phyloP scores from a whole-genome alignment of 345 rosid species.

The Brassica incana region DNA sequence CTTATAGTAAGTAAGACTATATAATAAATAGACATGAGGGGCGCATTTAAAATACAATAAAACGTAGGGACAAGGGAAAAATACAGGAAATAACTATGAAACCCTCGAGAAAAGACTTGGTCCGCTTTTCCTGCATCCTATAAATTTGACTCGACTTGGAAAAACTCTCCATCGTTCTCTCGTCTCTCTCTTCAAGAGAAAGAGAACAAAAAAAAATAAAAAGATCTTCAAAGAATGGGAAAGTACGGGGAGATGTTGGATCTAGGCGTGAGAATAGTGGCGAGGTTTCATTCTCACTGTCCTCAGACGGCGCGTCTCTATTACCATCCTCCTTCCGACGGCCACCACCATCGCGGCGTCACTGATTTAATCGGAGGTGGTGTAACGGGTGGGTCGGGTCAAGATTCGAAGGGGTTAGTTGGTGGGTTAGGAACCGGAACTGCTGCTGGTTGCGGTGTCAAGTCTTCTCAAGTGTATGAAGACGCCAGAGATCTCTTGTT shows the following conservation, averaged over 20 bases:
- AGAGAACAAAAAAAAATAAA: neutral
- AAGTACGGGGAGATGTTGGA: conserved; percentile 73
- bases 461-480: conserved; percentile 25
- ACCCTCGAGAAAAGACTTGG: conserved; percentile 20
- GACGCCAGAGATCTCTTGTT: conserved; percentile 29
- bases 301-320: conserved; percentile 83
- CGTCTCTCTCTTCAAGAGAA: conserved; percentile 10
- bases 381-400: conserved; percentile 25
- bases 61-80: neutral
- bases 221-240: conserved; percentile 45
- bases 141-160: conserved; percentile 17
- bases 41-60: neutral
- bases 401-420: conserved; percentile 37
- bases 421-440: conserved; percentile 33
- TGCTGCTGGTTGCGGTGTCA: conserved; percentile 20
- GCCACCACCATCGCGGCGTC: conserved; percentile 40
- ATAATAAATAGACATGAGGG: neutral
- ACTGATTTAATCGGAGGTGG: conserved; percentile 29
- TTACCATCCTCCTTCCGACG: conserved; percentile 68
- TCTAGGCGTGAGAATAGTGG: conserved; percentile 64
- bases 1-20: neutral
- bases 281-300: conserved; percentile 82
- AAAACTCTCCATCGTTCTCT: neutral
- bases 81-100: conserved; percentile 11
- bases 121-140: conserved; percentile 12